Evolutionary conservation across 108 stramenopile genomes (phyloP).

Genomic region (Epipyxis sp.): DNA sequence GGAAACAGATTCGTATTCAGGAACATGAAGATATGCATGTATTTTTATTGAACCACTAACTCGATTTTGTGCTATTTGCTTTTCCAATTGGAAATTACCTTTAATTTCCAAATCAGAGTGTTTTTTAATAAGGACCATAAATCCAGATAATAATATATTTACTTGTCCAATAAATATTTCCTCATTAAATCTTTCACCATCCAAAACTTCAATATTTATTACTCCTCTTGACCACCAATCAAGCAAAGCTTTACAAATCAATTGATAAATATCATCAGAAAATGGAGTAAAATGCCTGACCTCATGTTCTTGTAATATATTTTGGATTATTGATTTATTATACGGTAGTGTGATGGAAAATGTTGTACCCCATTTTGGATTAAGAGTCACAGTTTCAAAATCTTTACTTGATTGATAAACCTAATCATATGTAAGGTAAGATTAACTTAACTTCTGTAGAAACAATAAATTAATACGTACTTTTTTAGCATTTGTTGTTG

Average conservation of each 20-base stretch:
- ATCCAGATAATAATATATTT: not conserved
- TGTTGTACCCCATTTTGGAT: not conserved
- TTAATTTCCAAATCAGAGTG: not conserved
- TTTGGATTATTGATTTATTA: not conserved
- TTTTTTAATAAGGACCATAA: not conserved
- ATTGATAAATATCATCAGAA: not conserved
- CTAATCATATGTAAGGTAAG: too few relatives aligned
- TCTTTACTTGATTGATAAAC: not conserved
- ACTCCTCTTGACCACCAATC: not conserved
- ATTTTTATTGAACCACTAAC: not conserved
- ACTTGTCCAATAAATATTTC: constrained; percentile 12
- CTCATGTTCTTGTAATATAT: too few relatives aligned
- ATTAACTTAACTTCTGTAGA: too few relatives aligned
- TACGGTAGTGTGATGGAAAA: not conserved
- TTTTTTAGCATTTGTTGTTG: too few relatives aligned
- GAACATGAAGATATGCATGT: constrained; percentile 5
- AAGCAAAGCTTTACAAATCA: not conserved
- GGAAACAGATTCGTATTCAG: constrained; percentile 8
- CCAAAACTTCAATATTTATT: not conserved
- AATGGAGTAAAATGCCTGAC: too few relatives aligned
- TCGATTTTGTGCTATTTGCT: not conserved
- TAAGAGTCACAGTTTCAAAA: not conserved
- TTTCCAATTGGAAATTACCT: not conserved
- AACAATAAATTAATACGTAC: too few relatives aligned
- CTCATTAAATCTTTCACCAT: constrained; percentile 13